Evolutionary conservation across 352 stramenopile genomes (phyloP).

Genomic region (Pythium plurisporium): DNA sequence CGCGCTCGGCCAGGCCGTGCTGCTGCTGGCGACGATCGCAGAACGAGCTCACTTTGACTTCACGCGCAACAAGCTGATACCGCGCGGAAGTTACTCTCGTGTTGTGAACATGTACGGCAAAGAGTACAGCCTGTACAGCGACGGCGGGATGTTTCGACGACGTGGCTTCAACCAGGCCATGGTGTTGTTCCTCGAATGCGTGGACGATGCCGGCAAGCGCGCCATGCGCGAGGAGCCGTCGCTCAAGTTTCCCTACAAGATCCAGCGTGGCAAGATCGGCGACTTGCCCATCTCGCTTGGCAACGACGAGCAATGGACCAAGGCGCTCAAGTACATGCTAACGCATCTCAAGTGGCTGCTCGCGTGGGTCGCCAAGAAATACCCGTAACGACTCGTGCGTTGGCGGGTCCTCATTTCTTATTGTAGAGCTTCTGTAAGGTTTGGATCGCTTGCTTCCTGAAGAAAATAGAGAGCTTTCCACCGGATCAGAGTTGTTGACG

Average conservation of each 20-base stretch:
- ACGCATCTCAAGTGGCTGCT: slow-evolving; percentile 90
- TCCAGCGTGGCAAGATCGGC: slow-evolving; percentile 88
- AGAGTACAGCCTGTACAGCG: slow-evolving; percentile 76
- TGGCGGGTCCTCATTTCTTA: slow-evolving; percentile 1
- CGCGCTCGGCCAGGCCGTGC: slow-evolving; percentile 75
- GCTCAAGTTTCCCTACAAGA: slow-evolving; percentile 89
- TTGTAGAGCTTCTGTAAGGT: neutral
- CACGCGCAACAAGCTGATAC: slow-evolving; percentile 74
- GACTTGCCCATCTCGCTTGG: slow-evolving; percentile 82
- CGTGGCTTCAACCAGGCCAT: slow-evolving; percentile 91
- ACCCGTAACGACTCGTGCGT: slow-evolving; percentile 24
- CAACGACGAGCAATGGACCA: slow-evolving; percentile 91
- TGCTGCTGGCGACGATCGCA: slow-evolving; percentile 81
- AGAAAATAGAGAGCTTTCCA: neutral
- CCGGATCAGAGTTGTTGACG: slow-evolving; percentile 27
- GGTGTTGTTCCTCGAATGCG: slow-evolving; percentile 87
- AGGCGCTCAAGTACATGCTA: slow-evolving; percentile 78
- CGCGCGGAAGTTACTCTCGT: slow-evolving; percentile 82
- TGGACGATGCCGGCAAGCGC: slow-evolving; percentile 79
- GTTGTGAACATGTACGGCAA: slow-evolving; percentile 83
- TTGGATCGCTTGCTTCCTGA: neutral
- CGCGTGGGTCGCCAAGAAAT: slow-evolving; percentile 89
- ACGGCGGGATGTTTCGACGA: slow-evolving; percentile 83
- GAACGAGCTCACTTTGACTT: slow-evolving; percentile 82
- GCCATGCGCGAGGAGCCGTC: slow-evolving; percentile 86